Conservation (phyloP, 2,329 filamentous ascomycete genomes). For the Aspergillus vadensis region DNA sequence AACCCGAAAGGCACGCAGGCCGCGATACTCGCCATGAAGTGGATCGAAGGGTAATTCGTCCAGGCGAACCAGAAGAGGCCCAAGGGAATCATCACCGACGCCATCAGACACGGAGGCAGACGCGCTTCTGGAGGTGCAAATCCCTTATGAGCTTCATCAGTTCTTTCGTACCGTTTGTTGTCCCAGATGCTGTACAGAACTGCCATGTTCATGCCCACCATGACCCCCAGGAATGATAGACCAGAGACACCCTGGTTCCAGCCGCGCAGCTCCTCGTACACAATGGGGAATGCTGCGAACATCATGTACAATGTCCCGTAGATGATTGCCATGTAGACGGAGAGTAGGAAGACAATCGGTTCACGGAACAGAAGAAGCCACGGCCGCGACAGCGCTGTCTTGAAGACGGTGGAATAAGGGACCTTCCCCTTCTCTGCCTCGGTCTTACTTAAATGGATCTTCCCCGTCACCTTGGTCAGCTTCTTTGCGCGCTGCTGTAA, state of each 20-base stretch:
- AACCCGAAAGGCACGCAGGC: not conserved
- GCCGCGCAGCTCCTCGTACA: not conserved
- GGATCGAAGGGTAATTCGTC: not conserved
- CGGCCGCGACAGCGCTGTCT: not conserved
- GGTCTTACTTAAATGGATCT: not conserved
- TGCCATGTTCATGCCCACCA: not conserved
- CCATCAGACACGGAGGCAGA: not conserved
- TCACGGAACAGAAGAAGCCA: not conserved
- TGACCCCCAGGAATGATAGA: not conserved
- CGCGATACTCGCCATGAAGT: not conserved
- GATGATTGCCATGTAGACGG: not conserved
- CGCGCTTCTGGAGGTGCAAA: not conserved
- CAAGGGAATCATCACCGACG: not conserved
- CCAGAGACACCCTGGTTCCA: not conserved
- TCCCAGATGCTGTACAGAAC: not conserved
- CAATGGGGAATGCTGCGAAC: not conserved
- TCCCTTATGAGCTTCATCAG: not conserved
- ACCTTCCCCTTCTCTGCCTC: not conserved
- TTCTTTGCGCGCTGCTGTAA: not conserved
- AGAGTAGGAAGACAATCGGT: not conserved
- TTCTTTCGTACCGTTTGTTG: not conserved
- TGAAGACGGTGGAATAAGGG: not conserved
- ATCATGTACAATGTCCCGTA: not conserved
- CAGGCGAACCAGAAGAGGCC: conserved; percentile 5
- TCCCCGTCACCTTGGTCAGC: not conserved